Base-by-base conservation (phyloP, 78 protist species). In the Andalucia godoyi region DNA sequence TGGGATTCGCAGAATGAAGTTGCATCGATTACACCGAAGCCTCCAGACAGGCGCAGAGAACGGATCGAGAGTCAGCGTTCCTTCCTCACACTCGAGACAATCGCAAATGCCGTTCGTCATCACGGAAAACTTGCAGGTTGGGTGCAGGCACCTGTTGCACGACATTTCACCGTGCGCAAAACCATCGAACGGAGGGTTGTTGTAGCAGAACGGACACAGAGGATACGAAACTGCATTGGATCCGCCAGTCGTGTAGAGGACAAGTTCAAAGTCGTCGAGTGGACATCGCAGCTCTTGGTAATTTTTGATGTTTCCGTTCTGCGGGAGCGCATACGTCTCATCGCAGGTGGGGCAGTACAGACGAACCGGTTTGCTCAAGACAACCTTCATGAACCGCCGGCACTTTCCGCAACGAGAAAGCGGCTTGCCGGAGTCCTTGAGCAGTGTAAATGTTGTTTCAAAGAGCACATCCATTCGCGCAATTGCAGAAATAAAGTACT, bases 281-380 rank as follows among this genome's bases (percentile, higher is more conserved):
- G 81, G 86, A 42, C 86, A 81, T 32, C 7, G 8, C 6, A 13
- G n/a, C 36, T 36, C 62, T 17, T n/a, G 13, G 59, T 51, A 66
- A 8, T 47, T 37, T 15, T 47, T 47, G 46, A 74, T 64, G 10
- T 2, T 5, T n/a, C 82, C 80, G 7, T 27, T n/a, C 17, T 0
- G 25, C 0, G 87, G 87, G 47, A 81, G 54, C 3, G 38, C 0
- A 38, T 23, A 49, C n/a, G 73, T 43, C 39, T 41, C 58, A 5
- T 61, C 75, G 60, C 74, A 70, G 8, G 6, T n/a, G 23, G 70
- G 38, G 57, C 81, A 64, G 58, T 64, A 50, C 33, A 81, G 76
- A 1, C 77, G 66, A 17, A 39, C 70, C 37, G 79, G 77, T 36
- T 70, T 57, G 32, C 51, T 34, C 13, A 2, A 1, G 25, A 74